Evolutionary conservation across 768 basidiomycete species (phyloP).

Genomic region (Boletus speciosus): DNA sequence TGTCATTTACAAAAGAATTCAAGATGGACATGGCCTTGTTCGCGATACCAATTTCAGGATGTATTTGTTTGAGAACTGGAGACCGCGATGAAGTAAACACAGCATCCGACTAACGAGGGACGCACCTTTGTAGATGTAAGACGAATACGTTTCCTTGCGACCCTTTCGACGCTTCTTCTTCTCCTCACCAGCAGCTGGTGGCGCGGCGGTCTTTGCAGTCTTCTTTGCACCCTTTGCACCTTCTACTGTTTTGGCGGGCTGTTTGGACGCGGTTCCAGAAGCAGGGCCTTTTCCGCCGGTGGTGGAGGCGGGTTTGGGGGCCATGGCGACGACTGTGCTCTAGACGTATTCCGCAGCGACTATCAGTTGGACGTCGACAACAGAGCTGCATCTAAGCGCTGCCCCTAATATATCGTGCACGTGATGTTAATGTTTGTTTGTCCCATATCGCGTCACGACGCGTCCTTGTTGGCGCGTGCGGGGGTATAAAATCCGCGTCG

Average conservation of each 20-base stretch:
- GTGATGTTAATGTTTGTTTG: constrained; percentile 33
- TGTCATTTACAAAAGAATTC: constrained; percentile 95
- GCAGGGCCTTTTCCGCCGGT: constrained; percentile 67
- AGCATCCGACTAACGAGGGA: background rate
- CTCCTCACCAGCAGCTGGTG: constrained; percentile 58
- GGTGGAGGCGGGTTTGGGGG: constrained; percentile 66
- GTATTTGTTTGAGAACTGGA: constrained; percentile 91
- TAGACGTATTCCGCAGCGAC: background rate
- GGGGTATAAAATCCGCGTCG: constrained; percentile 22
- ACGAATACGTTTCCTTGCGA: constrained; percentile 90
- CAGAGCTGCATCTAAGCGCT: background rate
- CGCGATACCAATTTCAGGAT: constrained; percentile 98
- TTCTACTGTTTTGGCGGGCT: constrained; percentile 52
- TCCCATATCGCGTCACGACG: constrained; percentile 34
- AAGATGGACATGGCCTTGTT: constrained; percentile 98
- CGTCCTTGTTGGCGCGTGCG: constrained; percentile 32
- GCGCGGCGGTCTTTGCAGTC: constrained; percentile 52
- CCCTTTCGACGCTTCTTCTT: constrained; percentile 88
- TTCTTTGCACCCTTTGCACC: constrained; percentile 79
- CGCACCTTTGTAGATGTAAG: constrained; percentile 88
- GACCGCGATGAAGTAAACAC: constrained; percentile 1
- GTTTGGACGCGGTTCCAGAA: constrained; percentile 54
- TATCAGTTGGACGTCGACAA: constrained; percentile 16
- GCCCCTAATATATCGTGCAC: constrained; percentile 35
- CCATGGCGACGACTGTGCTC: constrained; percentile 31